A percentile compares a stretch with the other conserved stretches of the same genome.
Evolutionary conservation across 768 basidiomycete genomes (phyloP).

Genomic region (Lactifluus rugatus): DNA sequence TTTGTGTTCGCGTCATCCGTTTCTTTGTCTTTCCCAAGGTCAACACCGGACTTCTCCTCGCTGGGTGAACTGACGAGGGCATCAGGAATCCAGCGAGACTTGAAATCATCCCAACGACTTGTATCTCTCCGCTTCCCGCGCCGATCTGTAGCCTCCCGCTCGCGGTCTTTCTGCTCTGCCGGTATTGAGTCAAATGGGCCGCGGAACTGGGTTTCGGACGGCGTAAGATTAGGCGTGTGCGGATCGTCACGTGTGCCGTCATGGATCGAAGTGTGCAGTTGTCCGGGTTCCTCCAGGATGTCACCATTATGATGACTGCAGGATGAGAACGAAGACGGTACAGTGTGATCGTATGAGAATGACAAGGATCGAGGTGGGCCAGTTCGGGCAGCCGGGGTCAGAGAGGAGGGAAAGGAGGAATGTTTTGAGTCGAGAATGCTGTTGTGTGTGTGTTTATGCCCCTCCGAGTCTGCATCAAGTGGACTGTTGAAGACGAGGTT

Average conservation of each 20-base stretch:
- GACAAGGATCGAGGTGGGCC: conserved; percentile 15
- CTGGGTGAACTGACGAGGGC: conserved; percentile 36
- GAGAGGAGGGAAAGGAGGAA: background rate
- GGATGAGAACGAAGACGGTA: conserved; percentile 6
- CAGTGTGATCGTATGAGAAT: background rate
- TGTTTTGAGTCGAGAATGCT: background rate
- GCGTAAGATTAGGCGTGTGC: conserved; percentile 26
- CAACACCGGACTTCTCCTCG: conserved; percentile 35
- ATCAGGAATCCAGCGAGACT: conserved; percentile 41
- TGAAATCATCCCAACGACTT: conserved; percentile 33
- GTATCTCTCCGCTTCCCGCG: conserved; percentile 46
- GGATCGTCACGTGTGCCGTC: conserved; percentile 29
- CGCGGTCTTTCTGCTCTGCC: conserved; percentile 29
- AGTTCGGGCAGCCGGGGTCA: conserved; percentile 12
- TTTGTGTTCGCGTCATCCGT: background rate
- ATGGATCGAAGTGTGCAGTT: conserved; percentile 17
- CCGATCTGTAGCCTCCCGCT: conserved; percentile 36
- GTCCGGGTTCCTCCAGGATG: conserved; percentile 26
- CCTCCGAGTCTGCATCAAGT: background rate
- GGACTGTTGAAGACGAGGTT: background rate
- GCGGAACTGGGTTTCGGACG: conserved; percentile 43
- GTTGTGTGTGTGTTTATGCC: background rate
- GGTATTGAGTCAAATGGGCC: conserved; percentile 46
- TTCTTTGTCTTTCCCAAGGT: conserved; percentile 24
- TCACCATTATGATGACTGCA: conserved; percentile 21